Percentiles rank a stretch among this genome's conserved stretches.
These are phyloP conservation scores for Neurospora sp. DNA, from an alignment of 495 filamentous ascomycete species.

Conservation along the genomic window DNA sequence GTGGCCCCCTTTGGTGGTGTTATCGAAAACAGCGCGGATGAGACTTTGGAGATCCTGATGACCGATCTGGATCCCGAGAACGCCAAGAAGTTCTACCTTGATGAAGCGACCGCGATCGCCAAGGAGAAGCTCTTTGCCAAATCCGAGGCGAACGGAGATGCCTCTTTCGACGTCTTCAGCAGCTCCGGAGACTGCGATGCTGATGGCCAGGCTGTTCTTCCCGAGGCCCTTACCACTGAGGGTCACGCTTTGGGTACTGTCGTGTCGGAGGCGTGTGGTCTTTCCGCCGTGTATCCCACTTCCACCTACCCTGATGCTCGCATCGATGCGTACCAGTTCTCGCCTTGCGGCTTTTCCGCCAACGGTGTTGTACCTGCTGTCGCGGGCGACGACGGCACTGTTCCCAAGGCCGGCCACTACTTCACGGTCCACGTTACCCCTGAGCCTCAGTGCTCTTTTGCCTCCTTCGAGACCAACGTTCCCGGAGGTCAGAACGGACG, in stretches of 20 bases:
- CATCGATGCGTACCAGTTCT: conserved; percentile 94
- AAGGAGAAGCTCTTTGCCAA: conserved; percentile 61
- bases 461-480: conserved; percentile 98
- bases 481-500: conserved; percentile 82
- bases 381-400: neutral
- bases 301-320: conserved; percentile 84
- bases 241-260: conserved; percentile 90
- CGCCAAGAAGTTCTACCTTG: conserved; percentile 93
- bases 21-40: conserved; percentile 48
- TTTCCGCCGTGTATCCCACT: conserved; percentile 81
- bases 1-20: conserved; percentile 43
- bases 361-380: conserved; percentile 84
- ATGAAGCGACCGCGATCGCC: conserved; percentile 83
- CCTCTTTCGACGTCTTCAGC: conserved; percentile 68
- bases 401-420: conserved; percentile 68
- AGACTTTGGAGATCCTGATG: conserved; percentile 97
- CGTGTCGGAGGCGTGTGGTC: conserved; percentile 82
- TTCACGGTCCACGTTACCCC: conserved; percentile 99
- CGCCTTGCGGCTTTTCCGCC: conserved; percentile 94
- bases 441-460: conserved; percentile 96
- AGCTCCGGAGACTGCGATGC: conserved; percentile 57
- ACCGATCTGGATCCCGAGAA: conserved; percentile 89
- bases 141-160: conserved; percentile 38
- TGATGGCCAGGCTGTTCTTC: conserved; percentile 26
- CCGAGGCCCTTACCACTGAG: conserved; percentile 75